These are phyloP conservation scores for Rhizopogon parksii DNA, from an alignment of 1,284 basidiomycete genomes.

Conservation along the genomic window DNA sequence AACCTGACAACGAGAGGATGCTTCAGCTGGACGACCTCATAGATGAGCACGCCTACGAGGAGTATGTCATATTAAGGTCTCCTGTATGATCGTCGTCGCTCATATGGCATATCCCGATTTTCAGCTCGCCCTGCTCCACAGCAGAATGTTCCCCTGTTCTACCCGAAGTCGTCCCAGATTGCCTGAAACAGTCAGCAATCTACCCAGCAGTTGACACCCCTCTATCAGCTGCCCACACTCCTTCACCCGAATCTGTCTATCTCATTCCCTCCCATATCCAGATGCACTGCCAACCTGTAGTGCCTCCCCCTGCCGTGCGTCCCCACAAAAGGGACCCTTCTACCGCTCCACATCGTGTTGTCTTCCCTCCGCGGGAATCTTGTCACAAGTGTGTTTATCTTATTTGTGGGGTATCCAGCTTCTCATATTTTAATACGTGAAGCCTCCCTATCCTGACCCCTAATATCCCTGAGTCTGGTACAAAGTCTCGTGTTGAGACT, in stretches of 20 bases:
- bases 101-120: slow-evolving; percentile 1
- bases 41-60: slow-evolving; percentile 63
- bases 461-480: slow-evolving; percentile 75
- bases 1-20: slow-evolving; percentile 45
- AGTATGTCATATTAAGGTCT: slow-evolving; percentile 40
- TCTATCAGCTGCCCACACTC: slow-evolving; percentile 13
- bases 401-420: background rate
- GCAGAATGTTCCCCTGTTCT: slow-evolving; percentile 14
- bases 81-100: slow-evolving; percentile 7
- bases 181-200: slow-evolving; percentile 7
- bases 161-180: slow-evolving; percentile 7
- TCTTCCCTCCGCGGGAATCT: slow-evolving; percentile 62
- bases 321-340: slow-evolving; percentile 48
- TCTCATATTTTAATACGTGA: slow-evolving; percentile 6
- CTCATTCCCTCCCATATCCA: slow-evolving; percentile 27
- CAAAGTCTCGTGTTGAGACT: slow-evolving; percentile 93
- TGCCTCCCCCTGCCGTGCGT: slow-evolving; percentile 46
- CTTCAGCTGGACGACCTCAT: slow-evolving; percentile 65
- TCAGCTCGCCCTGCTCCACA: slow-evolving; percentile 19
- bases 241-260: slow-evolving; percentile 16
- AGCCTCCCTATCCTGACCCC: slow-evolving; percentile 77
- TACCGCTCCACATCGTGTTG: slow-evolving; percentile 46
- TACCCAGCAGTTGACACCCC: slow-evolving; percentile 6
- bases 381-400: slow-evolving; percentile 60
- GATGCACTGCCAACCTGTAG: slow-evolving; percentile 27